These are phyloP conservation scores for Aspergillus indologenus DNA, from an alignment of 495 filamentous ascomycete genomes.

Conservation along the genomic window DNA sequence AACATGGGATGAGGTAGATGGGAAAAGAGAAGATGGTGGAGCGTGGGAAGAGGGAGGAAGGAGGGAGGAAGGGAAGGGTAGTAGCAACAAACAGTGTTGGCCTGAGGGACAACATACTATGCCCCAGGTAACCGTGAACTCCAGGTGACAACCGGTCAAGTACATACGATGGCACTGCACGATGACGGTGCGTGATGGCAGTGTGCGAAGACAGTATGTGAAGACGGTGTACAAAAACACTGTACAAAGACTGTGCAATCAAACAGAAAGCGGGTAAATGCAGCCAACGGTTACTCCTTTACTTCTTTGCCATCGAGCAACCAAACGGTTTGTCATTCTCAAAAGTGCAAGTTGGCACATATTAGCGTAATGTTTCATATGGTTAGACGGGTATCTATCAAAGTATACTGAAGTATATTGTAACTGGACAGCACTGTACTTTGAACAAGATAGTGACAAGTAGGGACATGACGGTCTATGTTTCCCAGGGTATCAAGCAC, in stretches of 20 bases:
- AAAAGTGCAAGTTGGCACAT: neutral
- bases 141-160: no score
- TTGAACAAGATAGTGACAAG: conserved; percentile 10
- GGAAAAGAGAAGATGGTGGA: neutral
- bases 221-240: no score
- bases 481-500: conserved; percentile 29
- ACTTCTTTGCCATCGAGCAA: neutral
- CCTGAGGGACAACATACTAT: neutral
- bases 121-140: no score
- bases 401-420: conserved; percentile 12
- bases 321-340: no score
- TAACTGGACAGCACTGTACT: conserved; percentile 10
- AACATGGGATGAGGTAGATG: neutral
- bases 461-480: conserved; percentile 19
- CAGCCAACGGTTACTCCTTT: conserved; percentile 8
- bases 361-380: conserved; percentile 1
- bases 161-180: no score
- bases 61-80: neutral
- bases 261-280: conserved; percentile 13
- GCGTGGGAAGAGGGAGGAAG: neutral
- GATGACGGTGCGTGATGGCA: no score
- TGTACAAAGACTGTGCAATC: no score
- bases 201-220: no score
- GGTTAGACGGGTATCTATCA: conserved; percentile 6
- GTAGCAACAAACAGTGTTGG: neutral